Percentiles rank a stretch among this genome's conserved stretches.
phyloP scores from a whole-genome alignment of 202 grass and related monocot species.

The Hordeum pubiflorum region DNA sequence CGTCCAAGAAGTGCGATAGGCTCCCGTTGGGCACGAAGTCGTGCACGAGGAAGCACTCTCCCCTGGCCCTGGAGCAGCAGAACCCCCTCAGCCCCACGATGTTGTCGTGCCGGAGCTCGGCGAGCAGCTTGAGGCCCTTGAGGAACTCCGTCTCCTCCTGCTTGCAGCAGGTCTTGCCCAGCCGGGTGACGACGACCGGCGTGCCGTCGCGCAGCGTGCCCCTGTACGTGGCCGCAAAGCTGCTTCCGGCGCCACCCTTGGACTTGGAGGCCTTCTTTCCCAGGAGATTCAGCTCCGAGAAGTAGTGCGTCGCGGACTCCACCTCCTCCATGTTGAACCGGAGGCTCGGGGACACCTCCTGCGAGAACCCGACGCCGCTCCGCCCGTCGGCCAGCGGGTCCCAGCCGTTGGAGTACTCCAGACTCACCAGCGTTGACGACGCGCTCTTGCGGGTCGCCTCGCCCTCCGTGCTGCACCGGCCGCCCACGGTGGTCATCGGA shows the following conservation, averaged over 20 bases:
- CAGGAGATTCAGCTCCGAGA: constrained; percentile 74
- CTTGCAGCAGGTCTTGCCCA: constrained; percentile 83
- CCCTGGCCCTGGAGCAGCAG: constrained; percentile 79
- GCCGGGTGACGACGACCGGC: constrained; percentile 51
- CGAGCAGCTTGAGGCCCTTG: constrained; percentile 55
- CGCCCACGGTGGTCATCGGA: background rate
- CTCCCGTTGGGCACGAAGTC: constrained; percentile 80
- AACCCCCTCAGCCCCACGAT: constrained; percentile 64
- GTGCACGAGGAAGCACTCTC: constrained; percentile 89
- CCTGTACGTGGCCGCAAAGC: constrained; percentile 42
- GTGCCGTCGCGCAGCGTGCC: constrained; percentile 73
- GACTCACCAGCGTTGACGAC: constrained; percentile 64
- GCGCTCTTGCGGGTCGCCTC: constrained; percentile 35
- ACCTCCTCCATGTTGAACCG: constrained; percentile 78
- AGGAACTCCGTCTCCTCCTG: constrained; percentile 82
- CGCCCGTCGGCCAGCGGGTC: constrained; percentile 68
- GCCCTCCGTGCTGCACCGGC: constrained; percentile 6
- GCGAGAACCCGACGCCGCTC: constrained; percentile 26
- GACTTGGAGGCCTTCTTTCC: constrained; percentile 25
- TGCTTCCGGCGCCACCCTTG: background rate
- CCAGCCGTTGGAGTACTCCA: constrained; percentile 81
- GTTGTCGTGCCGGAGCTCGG: constrained; percentile 62
- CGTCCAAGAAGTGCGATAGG: constrained; percentile 61
- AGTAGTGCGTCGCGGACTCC: constrained; percentile 88
- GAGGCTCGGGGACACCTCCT: constrained; percentile 52